Base-by-base conservation (phyloP, 1,284 basidiomycete genomes). In the Cryptococcus sp. region DNA sequence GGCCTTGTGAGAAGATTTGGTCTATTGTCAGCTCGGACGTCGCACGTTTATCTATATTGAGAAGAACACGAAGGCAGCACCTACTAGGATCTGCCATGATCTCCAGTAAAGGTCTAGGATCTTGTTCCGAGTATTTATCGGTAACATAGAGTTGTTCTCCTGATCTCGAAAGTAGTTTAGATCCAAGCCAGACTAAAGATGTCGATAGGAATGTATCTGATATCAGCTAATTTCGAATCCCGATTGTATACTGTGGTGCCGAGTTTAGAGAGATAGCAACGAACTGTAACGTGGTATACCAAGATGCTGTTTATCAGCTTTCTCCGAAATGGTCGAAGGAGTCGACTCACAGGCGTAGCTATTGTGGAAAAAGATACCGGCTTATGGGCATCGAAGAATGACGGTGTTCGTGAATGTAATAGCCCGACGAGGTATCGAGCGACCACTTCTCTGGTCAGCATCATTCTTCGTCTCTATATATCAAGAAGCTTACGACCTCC, bases 51-150 rank as follows among this genome's bases (percentile, higher is more conserved):
- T 7, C 37, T 37, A 48, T 39, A 19, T 50, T 36, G 18, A 25
- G 24, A 45, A 24, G 22, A 40, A 18, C 22, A n/a, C n/a, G n/a
- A 18, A 22, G 11, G 72, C 9, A 10, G 11, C 10, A 41, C 82
- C 60, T 62, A 86, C 88, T 78, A 59, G 87, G 86, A 74, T 93
- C 89, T 2, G 87, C 85, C 84, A 94, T 88, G 53, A 91, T 82
- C 54, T 89, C 84, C 19, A 93, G 69, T 4, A 94, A 70, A 2
- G 88, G 83, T 48, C 85, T 78, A 2, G 84, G 85, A 50, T 79
- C 67, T 28, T 67, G 80, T 1, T 79, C 78, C 0, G 83, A 82
- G 81, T 87, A 93, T 54, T 80, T 81, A 71, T 94, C 91, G 0
- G 78, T 79, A 42, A 80, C 82, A 66, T 83, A 87, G 50, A 91